These are phyloP conservation scores for Dicorynia guianensis DNA, from an alignment of 306 rosid genomes.

Conservation along the genomic window DNA sequence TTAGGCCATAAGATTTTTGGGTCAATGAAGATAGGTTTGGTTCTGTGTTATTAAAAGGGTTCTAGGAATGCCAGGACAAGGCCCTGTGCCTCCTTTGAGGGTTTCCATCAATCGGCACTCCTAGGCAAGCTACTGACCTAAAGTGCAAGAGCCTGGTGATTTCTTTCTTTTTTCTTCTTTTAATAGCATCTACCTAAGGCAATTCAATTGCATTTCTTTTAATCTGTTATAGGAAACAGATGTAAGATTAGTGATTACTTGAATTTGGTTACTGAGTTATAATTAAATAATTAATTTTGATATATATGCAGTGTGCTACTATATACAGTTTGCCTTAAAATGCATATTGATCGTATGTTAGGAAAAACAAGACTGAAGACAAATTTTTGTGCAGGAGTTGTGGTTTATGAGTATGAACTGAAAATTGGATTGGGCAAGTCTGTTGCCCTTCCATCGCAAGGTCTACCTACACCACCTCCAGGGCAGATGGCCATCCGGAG, in stretches of 20 bases:
- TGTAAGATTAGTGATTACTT: not conserved
- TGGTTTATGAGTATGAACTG: conserved; percentile 97
- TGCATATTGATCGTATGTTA: conserved; percentile 18
- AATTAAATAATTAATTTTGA: not conserved
- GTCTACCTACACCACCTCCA: conserved; percentile 97
- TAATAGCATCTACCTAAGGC: not conserved
- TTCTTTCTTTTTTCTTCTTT: not conserved
- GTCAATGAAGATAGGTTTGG: not conserved
- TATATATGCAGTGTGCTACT: conserved; percentile 1
- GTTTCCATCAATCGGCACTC: not conserved
- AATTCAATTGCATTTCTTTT: not conserved
- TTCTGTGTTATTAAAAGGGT: not conserved
- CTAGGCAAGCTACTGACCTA: conserved; percentile 1
- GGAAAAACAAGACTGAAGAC: conserved; percentile 31
- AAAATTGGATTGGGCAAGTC: conserved; percentile 99
- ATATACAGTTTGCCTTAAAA: conserved; percentile 12
- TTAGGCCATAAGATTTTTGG: not conserved
- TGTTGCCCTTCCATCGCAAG: conserved; percentile 98
- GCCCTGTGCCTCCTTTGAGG: conserved; percentile 9
- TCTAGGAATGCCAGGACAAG: not conserved
- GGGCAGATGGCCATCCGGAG: conserved; percentile 99
- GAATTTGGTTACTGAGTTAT: not conserved
- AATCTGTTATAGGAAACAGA: not conserved
- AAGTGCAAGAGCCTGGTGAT: not conserved
- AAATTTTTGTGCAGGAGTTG: conserved; percentile 77